phyloP scores from a whole-genome alignment of 768 basidiomycete species.

The Auricularia cornea region DNA sequence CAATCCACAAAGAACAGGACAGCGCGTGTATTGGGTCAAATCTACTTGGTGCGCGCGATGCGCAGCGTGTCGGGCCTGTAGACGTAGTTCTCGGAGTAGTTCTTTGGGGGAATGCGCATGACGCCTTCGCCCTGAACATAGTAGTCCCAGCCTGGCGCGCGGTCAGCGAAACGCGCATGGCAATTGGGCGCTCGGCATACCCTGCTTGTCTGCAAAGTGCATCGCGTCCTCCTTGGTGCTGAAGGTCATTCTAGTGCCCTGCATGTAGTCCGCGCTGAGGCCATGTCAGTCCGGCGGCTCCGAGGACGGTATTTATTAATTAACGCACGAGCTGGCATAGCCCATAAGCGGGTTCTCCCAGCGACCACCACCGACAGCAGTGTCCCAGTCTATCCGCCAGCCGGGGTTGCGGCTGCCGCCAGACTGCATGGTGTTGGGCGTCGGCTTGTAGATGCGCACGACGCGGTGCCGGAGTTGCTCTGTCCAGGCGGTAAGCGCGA shows the following conservation, averaged over 20 bases:
- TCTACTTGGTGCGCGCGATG: slow-evolving; percentile 87
- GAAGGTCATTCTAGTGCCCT: slow-evolving; percentile 80
- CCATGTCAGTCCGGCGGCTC: background rate
- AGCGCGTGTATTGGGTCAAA: background rate
- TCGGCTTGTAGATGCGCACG: slow-evolving; percentile 88
- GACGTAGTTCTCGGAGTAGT: slow-evolving; percentile 86
- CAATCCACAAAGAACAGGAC: background rate
- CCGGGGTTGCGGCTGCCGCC: slow-evolving; percentile 75
- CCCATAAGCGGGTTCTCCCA: slow-evolving; percentile 99
- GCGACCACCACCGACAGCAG: slow-evolving; percentile 76
- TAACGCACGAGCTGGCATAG: slow-evolving; percentile 82
- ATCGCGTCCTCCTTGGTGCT: slow-evolving; percentile 82
- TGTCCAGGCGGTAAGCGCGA: slow-evolving; percentile 18
- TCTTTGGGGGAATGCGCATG: slow-evolving; percentile 73
- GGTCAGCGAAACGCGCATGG: slow-evolving; percentile 7
- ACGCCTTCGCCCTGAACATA: slow-evolving; percentile 60
- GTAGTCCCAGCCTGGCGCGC: slow-evolving; percentile 78
- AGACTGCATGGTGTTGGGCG: slow-evolving; percentile 92
- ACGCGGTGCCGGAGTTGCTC: slow-evolving; percentile 78
- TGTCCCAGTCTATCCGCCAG: slow-evolving; percentile 95
- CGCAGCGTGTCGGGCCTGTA: slow-evolving; percentile 75
- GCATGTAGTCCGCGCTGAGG: slow-evolving; percentile 87
- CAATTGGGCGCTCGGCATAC: slow-evolving; percentile 28
- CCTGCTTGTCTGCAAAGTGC: slow-evolving; percentile 96
- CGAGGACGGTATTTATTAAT: background rate